Percentiles rank a stretch among this genome's conserved stretches.
These are phyloP conservation scores for Candida ulmi DNA, from an alignment of 805 yeast species.

Conservation along the genomic window DNA sequence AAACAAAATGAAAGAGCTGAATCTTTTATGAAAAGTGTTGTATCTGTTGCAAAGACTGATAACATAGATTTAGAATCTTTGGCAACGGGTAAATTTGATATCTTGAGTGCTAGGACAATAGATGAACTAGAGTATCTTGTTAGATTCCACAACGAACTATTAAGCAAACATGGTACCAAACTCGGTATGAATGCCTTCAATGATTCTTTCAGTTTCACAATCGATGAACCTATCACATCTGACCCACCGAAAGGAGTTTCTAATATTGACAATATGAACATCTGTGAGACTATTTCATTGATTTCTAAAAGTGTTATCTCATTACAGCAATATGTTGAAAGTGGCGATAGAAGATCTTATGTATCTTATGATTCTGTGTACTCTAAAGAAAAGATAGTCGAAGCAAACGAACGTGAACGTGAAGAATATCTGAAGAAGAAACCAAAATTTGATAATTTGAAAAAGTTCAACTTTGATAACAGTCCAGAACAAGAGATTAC, in stretches of 20 bases:
- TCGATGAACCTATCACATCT: constrained; percentile 3
- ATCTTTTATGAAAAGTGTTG: constrained; percentile 22
- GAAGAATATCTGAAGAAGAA: constrained; percentile 38
- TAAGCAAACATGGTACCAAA: constrained; percentile 20
- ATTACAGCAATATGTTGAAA: constrained; percentile 12
- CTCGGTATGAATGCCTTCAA: constrained; percentile 4
- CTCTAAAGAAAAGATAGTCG: constrained; percentile 22
- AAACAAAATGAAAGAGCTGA: constrained; percentile 13
- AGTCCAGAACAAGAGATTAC: not conserved
- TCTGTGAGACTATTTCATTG: constrained; percentile 22
- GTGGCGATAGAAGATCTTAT: constrained; percentile 35
- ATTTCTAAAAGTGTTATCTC: constrained; percentile 20
- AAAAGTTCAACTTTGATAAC: constrained; percentile 36
- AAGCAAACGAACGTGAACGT: constrained; percentile 8
- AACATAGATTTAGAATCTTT: constrained; percentile 30
- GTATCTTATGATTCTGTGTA: constrained; percentile 56
- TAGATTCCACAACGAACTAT: constrained; percentile 37
- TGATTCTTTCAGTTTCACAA: constrained; percentile 18
- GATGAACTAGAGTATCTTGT: constrained; percentile 59
- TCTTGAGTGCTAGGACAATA: constrained; percentile 64
- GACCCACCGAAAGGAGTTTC: constrained; percentile 6
- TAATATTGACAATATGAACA: constrained; percentile 23
- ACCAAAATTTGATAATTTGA: constrained; percentile 41
- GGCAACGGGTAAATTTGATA: constrained; percentile 44
- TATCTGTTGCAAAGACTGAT: constrained; percentile 20